phyloP scores from a whole-genome alignment of 2,329 filamentous ascomycete species.

The Metarhizium sp. region DNA sequence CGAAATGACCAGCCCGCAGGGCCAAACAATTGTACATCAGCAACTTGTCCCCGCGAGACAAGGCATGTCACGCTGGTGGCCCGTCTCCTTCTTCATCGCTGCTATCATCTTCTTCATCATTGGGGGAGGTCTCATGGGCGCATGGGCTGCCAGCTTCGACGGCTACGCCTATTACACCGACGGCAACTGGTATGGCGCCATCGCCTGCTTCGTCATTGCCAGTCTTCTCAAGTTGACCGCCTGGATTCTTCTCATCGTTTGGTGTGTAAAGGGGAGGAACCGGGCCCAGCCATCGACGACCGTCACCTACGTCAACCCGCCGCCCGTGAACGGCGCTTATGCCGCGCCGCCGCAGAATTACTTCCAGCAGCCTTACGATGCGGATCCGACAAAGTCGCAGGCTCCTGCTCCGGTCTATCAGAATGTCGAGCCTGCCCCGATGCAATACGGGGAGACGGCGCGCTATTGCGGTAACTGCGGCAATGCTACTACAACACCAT shows the following conservation, averaged over 20 bases:
- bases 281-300: neutral
- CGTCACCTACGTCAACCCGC: neutral
- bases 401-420: neutral
- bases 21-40: neutral
- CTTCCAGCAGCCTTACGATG: neutral
- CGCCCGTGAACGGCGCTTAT: neutral
- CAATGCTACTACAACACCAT: neutral
- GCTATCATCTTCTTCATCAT: neutral
- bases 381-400: neutral
- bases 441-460: neutral
- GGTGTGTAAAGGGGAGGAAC: neutral
- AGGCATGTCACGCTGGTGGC: slow-evolving; percentile 3
- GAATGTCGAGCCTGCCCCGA: neutral
- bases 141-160: neutral
- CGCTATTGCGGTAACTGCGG: neutral
- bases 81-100: neutral
- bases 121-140: slow-evolving; percentile 1
- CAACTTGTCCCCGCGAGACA: neutral
- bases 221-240: slow-evolving; percentile 1
- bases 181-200: neutral
- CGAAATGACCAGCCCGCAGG: neutral
- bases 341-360: neutral
- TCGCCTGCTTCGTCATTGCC: slow-evolving; percentile 1
- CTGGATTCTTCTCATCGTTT: slow-evolving; percentile 3
- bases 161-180: neutral